Percentiles rank a stretch among this genome's conserved stretches.
Conservation (phyloP, 2,329 filamentous ascomycete species). For the Ceratocystis alfenasii region DNA sequence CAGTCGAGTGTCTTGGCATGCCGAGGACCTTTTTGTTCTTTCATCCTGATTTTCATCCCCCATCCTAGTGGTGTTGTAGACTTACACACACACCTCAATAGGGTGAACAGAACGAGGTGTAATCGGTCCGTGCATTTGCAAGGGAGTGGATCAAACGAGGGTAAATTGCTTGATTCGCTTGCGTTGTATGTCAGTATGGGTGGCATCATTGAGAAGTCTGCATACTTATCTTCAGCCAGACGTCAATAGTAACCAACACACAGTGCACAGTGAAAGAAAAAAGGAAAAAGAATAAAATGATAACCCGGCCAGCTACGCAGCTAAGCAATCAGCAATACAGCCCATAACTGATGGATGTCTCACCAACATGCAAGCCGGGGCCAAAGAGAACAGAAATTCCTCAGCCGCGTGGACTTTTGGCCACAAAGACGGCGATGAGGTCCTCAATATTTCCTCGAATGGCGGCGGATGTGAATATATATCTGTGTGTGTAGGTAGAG, state of each 20-base stretch:
- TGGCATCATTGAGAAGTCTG: neutral
- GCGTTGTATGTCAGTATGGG: no score
- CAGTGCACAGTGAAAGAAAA: neutral
- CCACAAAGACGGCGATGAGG: neutral
- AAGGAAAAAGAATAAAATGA: neutral
- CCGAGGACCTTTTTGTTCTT: neutral
- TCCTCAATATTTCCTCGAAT: neutral
- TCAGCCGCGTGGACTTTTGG: neutral
- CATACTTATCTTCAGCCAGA: neutral
- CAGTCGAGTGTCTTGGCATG: neutral
- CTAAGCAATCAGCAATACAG: neutral
- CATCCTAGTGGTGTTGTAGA: neutral
- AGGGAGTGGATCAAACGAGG: neutral
- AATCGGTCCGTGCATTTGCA: constrained; percentile 2
- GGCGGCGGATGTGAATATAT: no score
- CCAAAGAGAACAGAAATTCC: neutral
- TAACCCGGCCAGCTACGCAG: neutral
- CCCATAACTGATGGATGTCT: neutral
- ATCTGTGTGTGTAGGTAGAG: neutral
- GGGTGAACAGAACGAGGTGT: neutral
- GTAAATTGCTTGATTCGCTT: no score
- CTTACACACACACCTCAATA: neutral
- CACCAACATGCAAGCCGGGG: neutral
- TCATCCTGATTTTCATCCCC: neutral
- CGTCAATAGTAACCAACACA: neutral